Base-by-base conservation (phyloP, 768 basidiomycete genomes). In the Fibroporia radiculosa region DNA sequence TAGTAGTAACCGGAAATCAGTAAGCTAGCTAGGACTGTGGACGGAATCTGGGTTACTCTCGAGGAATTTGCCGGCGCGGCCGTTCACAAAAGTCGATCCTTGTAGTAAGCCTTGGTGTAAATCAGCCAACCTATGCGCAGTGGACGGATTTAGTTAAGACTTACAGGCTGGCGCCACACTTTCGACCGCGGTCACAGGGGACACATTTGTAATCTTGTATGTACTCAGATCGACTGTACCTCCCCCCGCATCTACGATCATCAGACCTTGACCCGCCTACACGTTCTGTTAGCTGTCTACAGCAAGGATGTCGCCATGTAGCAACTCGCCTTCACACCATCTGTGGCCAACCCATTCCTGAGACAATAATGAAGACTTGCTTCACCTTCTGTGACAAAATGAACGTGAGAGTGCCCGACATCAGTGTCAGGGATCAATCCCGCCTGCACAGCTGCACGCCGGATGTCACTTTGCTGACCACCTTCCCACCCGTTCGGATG, bases 401-500 rank as follows among this genome's bases (percentile, higher is more conserved):
- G 70, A 1, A 81, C 53, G 0, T 75, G 69, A 4, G 63, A 55
- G 25, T 66, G 69, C 0, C 67, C 71, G 8, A 59, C 60, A 1
- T 54, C 45, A 0, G 57, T 65, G 40, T 71, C 59, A 0, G 69
- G 59, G 10, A 82, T 62, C 19, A 83, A 65, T 6, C 75, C 74
- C 0, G 77, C 80, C 16, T 56, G 45, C 1, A 72, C 61, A 0
- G 77, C 76, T 1, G 80, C 80, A 19, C 59, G 58, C 3, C 80
- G 71, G 62, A 82, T 76, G 52, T 71, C 64, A 18, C 62, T 62
- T 49, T 82, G 81, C 52, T 83, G 80, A 1, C 56, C 59, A 1
- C 77, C 76, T 48, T 74, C 80, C 80, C 80, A 82, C 0, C 77
- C 79, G 50, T 82, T 81, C 4, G 80, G 80, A 50, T 81, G 80